phyloP scores from a whole-genome alignment of 768 basidiomycete genomes.

The Lanmaoa rubissima region DNA sequence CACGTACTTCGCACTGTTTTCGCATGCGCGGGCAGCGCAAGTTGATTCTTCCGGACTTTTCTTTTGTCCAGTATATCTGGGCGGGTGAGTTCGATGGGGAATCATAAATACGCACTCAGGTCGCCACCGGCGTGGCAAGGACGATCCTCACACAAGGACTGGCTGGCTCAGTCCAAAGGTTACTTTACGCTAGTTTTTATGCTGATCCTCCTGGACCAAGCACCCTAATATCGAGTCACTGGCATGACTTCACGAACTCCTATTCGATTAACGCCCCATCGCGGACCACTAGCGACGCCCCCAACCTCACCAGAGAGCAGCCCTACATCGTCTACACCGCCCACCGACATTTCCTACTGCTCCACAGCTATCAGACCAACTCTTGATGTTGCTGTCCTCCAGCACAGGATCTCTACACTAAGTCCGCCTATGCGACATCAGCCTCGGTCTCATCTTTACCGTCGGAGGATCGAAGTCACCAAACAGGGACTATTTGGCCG shows the following conservation, averaged over 20 bases:
- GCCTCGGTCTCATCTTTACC: background rate
- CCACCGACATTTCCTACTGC: slow-evolving; percentile 7
- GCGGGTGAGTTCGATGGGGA: background rate
- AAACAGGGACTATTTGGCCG: background rate
- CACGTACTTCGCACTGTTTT: slow-evolving; percentile 14
- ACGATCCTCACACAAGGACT: slow-evolving; percentile 23
- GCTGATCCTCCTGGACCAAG: slow-evolving; percentile 17
- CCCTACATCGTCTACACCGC: slow-evolving; percentile 15
- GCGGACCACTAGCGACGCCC: slow-evolving; percentile 30
- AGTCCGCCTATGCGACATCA: background rate
- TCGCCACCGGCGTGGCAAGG: slow-evolving; percentile 2
- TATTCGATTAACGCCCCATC: slow-evolving; percentile 22
- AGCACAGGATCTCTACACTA: slow-evolving; percentile 6
- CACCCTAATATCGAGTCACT: slow-evolving; percentile 17
- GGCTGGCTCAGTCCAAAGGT: slow-evolving; percentile 29
- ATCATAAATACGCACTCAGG: slow-evolving; percentile 24
- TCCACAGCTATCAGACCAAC: slow-evolving; percentile 1
- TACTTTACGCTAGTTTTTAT: slow-evolving; percentile 16
- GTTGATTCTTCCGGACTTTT: slow-evolving; percentile 1
- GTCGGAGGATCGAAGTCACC: background rate
- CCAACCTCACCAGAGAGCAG: slow-evolving; percentile 16
- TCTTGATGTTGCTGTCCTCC: slow-evolving; percentile 15
- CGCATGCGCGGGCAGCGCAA: background rate
- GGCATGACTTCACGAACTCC: slow-evolving; percentile 29
- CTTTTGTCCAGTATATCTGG: slow-evolving; percentile 23